Evolutionary conservation across 805 yeast genomes (phyloP).

Genomic region (Sugiyamaella qingdaonensis): DNA sequence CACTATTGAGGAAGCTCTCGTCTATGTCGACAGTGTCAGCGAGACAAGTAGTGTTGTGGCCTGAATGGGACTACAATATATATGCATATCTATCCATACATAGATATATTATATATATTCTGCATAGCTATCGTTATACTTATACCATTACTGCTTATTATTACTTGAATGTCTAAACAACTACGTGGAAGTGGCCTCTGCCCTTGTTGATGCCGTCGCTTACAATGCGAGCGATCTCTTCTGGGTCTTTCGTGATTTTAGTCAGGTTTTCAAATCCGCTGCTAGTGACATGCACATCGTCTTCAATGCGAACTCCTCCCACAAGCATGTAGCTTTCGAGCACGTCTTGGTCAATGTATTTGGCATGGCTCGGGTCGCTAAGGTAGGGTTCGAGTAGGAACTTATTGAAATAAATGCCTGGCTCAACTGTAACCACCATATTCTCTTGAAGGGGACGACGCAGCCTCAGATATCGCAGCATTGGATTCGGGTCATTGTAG

Average conservation of each 20-base stretch:
- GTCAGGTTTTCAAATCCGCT: conserved; percentile 80
- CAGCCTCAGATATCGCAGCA: conserved; percentile 71
- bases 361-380: conserved; percentile 39
- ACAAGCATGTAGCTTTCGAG: conserved; percentile 76
- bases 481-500: conserved; percentile 76
- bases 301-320: conserved; percentile 98
- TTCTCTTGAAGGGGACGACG: conserved; percentile 66
- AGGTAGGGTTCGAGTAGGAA: conserved; percentile 66
- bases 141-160: neutral
- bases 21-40: conserved; percentile 17
- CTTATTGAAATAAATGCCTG: conserved; percentile 89
- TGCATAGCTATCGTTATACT: neutral
- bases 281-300: conserved; percentile 75
- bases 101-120: neutral
- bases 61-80: neutral
- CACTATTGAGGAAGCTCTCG: conserved; percentile 56
- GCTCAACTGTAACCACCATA: conserved; percentile 93
- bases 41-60: neutral
- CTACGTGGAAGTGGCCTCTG: conserved; percentile 57
- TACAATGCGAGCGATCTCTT: conserved; percentile 74
- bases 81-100: neutral
- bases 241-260: conserved; percentile 77
- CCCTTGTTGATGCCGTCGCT: conserved; percentile 60
- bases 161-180: conserved; percentile 30
- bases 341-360: conserved; percentile 60